Evolutionary conservation across 2,329 filamentous ascomycete genomes (phyloP), one percentile per base, ranked within the genome.

Genomic region (Verticillium nonalfalfae): DNA sequence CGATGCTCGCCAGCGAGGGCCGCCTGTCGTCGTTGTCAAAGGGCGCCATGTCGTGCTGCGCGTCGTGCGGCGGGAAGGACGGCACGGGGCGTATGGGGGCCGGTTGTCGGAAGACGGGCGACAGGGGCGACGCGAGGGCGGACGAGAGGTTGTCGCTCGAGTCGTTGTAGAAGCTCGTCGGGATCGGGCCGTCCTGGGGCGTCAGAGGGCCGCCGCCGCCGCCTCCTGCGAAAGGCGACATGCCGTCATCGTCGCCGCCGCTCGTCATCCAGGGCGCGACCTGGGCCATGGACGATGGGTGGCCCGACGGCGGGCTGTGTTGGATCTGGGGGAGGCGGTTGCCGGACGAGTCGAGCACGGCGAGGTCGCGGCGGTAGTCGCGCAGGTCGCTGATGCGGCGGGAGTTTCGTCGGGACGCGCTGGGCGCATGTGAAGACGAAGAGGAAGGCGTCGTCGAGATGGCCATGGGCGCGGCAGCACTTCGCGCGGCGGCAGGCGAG

Each of bases 1-100:
- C 93, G 65, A 93, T 87, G 74, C 93, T 97, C 45, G 93, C 93
- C 58, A 92, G 84, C 4, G 95, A 98, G 2, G 94, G 94, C 58
- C 94, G 85, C 65, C 95, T 82, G 68, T 90, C 89, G 70, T 96
- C 90, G 62, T 80, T 78, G 64, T 79, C 79, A 69, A 83, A 86
- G 69, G 83, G 88, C 55, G 83, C 76, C 52, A 78, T 75, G 59
- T 89, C 87, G 9, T 85, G 26, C 26, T 26, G 54, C 4, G 85
- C 85, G 59, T 90, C 89, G 67, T 81, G 85, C 4, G 54, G 33
- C 7, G 54, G 26, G 14, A 35, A 56, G 3, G 33, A 35, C 14
- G 18, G 18, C 40, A 50, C 21, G 15, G 18, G 7, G 7, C 40
- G 40, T 7, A 50, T 45, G 88, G 84, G 40, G 26, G 26, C 26